Evolutionary conservation across 495 filamentous ascomycete species (phyloP).

Genomic region (Aspergillus funiculosus): DNA sequence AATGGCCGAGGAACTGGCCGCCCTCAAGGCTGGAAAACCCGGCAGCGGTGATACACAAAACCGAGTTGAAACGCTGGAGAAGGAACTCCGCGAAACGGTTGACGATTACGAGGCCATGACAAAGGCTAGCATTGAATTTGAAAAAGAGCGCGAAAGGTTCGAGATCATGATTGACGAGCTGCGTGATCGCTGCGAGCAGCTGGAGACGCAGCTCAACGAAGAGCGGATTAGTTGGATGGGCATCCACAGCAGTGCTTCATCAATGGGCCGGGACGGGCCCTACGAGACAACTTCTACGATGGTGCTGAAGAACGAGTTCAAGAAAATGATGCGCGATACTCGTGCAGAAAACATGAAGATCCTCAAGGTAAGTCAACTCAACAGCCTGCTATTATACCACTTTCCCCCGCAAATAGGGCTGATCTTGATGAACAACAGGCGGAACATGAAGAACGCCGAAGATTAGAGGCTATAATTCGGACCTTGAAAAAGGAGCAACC

Average conservation of each 20-base stretch:
- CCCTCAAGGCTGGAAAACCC: slow-evolving; percentile 41
- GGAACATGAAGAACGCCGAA: slow-evolving; percentile 67
- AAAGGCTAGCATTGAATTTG: slow-evolving; percentile 75
- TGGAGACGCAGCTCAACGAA: slow-evolving; percentile 64
- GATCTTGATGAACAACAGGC: slow-evolving; percentile 38
- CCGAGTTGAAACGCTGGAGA: slow-evolving; percentile 58
- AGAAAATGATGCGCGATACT: slow-evolving; percentile 86
- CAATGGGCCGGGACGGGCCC: slow-evolving; percentile 40
- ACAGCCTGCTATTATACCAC: too few relatives aligned
- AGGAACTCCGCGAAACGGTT: slow-evolving; percentile 75
- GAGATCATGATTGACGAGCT: slow-evolving; percentile 67
- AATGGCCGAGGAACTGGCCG: slow-evolving; percentile 53
- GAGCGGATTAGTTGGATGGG: slow-evolving; percentile 69
- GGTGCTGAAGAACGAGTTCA: slow-evolving; percentile 75
- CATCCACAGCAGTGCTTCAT: slow-evolving; percentile 44
- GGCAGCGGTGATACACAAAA: slow-evolving; percentile 48
- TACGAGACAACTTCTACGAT: slow-evolving; percentile 61
- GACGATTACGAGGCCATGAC: slow-evolving; percentile 84
- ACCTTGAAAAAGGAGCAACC: slow-evolving; percentile 50
- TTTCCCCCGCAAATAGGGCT: neutral
- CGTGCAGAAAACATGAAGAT: slow-evolving; percentile 64
- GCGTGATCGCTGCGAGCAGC: slow-evolving; percentile 60
- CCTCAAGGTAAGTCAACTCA: slow-evolving; percentile 64
- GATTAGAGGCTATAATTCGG: slow-evolving; percentile 56
- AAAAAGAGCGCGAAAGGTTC: slow-evolving; percentile 74